A percentile compares a stretch with the other conserved stretches of the same genome.
Conservation (phyloP, 2,329 filamentous ascomycete genomes). For the Aspergillus oerlinghausenensis region DNA sequence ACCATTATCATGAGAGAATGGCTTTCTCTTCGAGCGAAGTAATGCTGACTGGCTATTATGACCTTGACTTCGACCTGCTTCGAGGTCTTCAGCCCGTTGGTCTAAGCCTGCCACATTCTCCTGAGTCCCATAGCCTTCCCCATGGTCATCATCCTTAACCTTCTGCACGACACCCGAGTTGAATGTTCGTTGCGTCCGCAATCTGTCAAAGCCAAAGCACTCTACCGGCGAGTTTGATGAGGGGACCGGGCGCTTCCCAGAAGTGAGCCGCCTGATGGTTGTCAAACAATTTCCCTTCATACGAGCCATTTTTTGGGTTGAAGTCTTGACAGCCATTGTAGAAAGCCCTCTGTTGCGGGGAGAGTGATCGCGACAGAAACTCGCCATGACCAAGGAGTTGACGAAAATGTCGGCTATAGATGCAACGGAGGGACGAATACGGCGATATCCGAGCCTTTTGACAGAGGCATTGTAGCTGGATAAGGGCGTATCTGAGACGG, state of each 20-base stretch:
- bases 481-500: conserved; percentile 19
- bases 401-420: conserved; percentile 52
- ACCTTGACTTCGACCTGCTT: background rate
- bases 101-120: background rate
- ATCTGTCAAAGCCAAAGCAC: conserved; percentile 11
- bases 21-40: background rate
- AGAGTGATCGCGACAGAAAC: conserved; percentile 48
- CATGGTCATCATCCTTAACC: conserved; percentile 16
- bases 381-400: conserved; percentile 49
- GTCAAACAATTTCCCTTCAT: conserved; percentile 15
- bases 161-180: conserved; percentile 21
- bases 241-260: conserved; percentile 16
- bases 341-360: conserved; percentile 28
- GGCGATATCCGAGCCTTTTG: conserved; percentile 26
- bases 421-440: conserved; percentile 25
- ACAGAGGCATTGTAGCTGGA: conserved; percentile 21
- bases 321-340: conserved; percentile 16
- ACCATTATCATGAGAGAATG: background rate
- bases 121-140: conserved; percentile 9
- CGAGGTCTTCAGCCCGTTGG: background rate
- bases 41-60: background rate
- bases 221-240: conserved; percentile 14
- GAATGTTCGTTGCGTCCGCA: conserved; percentile 25
- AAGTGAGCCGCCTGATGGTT: conserved; percentile 12
- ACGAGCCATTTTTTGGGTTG: conserved; percentile 16